These are phyloP conservation scores for Leishmania tropica DNA, from an alignment of 208 protist genomes.

Conservation along the genomic window DNA sequence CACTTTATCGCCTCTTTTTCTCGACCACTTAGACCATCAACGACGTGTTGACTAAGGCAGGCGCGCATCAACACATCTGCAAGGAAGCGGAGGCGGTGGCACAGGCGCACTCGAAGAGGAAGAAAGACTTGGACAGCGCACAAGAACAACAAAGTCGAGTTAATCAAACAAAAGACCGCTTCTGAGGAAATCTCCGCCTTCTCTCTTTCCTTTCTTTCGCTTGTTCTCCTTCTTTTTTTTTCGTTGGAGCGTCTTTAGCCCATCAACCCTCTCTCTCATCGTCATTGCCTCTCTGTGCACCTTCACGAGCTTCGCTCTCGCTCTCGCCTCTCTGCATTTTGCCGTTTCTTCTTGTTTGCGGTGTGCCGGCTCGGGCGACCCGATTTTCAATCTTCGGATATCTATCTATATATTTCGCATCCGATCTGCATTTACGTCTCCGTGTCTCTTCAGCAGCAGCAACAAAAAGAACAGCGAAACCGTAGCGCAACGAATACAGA, in stretches of 20 bases:
- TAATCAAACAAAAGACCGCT: background rate
- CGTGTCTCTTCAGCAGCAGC: background rate
- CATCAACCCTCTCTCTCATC: background rate
- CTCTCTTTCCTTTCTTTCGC: background rate
- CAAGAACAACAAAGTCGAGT: background rate
- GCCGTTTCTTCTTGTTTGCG: background rate
- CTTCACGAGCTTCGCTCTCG: background rate
- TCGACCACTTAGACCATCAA: background rate
- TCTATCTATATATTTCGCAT: background rate
- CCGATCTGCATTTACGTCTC: background rate
- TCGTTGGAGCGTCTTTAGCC: background rate
- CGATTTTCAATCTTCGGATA: background rate
- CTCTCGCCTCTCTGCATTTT: background rate
- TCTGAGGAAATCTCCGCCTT: background rate
- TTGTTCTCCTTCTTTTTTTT: slow-evolving; percentile 9
- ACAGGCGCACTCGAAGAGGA: background rate
- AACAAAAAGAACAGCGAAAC: background rate
- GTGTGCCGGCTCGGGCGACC: background rate
- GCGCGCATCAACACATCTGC: background rate
- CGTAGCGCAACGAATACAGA: background rate
- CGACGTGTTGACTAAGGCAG: background rate
- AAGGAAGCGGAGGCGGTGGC: background rate
- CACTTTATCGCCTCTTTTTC: background rate
- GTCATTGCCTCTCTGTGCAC: background rate
- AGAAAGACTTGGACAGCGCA: background rate